Evolutionary conservation across 805 yeast genomes (phyloP).

Genomic region (Lachancea waltii): DNA sequence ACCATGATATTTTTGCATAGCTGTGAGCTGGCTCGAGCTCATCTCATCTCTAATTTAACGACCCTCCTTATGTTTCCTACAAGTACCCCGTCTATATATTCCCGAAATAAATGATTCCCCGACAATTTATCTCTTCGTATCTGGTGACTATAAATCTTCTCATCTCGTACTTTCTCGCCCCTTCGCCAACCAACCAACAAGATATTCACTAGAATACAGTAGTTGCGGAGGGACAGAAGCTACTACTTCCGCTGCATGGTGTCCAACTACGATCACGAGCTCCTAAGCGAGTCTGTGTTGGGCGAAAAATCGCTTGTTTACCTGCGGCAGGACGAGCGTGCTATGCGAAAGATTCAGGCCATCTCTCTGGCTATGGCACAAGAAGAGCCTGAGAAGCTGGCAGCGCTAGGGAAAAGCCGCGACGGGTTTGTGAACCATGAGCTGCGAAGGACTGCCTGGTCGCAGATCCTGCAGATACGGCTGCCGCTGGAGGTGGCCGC

Average conservation of each 20-base stretch:
- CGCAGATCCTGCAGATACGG: constrained; percentile 24
- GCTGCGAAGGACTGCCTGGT: constrained; percentile 20
- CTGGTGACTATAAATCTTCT: no score
- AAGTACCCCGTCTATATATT: no score
- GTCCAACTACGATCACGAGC: constrained; percentile 5
- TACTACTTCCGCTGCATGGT: constrained; percentile 4
- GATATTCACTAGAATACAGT: no score
- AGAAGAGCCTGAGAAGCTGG: constrained; percentile 12
- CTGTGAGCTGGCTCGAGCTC: no score
- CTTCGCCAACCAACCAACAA: no score
- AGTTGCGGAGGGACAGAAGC: no score
- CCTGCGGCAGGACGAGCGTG: constrained; percentile 6
- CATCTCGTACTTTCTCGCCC: no score
- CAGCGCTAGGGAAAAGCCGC: constrained; percentile 18
- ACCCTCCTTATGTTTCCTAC: no score
- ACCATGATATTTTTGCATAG: no score
- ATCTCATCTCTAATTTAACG: no score
- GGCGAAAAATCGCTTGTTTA: constrained; percentile 7
- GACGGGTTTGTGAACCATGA: constrained; percentile 23
- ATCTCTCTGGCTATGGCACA: constrained; percentile 12
- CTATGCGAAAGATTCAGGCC: constrained; percentile 2
- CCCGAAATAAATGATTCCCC: no score
- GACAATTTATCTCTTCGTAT: no score
- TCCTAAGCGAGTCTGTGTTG: constrained; percentile 8
- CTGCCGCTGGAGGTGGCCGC: constrained; percentile 1